These are phyloP conservation scores for Trebouxiophyceae sp. DNA, from an alignment of 163 green algal genomes.

Conservation along the genomic window DNA sequence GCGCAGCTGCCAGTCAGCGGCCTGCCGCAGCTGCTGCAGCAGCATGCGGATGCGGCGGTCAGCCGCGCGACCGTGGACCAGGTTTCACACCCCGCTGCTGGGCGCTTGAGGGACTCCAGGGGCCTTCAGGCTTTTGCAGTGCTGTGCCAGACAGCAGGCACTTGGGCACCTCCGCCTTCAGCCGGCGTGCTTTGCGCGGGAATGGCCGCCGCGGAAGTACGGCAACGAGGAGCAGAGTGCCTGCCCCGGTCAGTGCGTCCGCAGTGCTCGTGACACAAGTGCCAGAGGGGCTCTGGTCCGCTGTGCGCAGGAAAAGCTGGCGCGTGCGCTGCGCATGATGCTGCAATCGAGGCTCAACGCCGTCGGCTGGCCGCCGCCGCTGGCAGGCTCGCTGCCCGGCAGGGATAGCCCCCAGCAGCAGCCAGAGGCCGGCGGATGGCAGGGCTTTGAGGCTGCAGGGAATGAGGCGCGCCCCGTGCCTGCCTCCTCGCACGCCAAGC, in stretches of 20 bases:
- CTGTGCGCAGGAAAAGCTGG: constrained; percentile 3
- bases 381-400: background rate
- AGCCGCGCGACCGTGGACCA: background rate
- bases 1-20: background rate
- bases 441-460: constrained; percentile 1
- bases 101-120: background rate
- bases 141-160: no score
- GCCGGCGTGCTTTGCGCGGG: no score
- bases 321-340: background rate
- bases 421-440: background rate
- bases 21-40: background rate
- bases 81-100: background rate
- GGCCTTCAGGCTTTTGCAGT: background rate
- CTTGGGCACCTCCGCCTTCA: no score
- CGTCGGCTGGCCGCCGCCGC: constrained; percentile 5
- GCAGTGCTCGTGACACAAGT: no score
- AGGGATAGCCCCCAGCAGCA: background rate
- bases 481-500: no score
- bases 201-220: no score
- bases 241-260: no score
- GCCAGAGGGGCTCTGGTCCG: background rate
- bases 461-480: background rate
- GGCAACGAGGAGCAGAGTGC: no score
- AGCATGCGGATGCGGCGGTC: background rate
- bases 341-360: background rate